Percentiles rank a stretch among this genome's conserved stretches.
phyloP scores from a whole-genome alignment of 2,329 filamentous ascomycete species.

The Fusarium hostae region DNA sequence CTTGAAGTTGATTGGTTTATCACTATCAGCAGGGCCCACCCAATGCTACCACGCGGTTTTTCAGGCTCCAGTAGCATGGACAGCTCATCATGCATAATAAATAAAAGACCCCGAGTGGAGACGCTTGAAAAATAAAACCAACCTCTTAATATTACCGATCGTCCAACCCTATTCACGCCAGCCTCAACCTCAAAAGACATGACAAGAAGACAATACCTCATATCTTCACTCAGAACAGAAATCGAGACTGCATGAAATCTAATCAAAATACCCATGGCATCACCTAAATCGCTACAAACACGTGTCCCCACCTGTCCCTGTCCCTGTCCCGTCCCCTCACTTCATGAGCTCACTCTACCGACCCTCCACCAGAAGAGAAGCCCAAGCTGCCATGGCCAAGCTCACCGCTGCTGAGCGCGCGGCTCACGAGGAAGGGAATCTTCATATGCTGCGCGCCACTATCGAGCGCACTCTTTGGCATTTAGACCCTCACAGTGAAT shows the following conservation, averaged over 20 bases:
- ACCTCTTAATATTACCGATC: not conserved
- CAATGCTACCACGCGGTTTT: not conserved
- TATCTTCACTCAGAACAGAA: not conserved
- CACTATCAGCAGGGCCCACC: not conserved
- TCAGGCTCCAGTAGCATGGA: slow-evolving; percentile 2
- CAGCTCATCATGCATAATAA: slow-evolving; percentile 1
- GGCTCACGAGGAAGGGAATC: slow-evolving; percentile 18
- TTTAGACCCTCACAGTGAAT: slow-evolving; percentile 6
- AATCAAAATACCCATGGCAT: not conserved
- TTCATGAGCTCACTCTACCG: slow-evolving; percentile 28
- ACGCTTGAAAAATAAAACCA: slow-evolving; percentile 2
- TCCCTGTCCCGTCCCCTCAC: not conserved
- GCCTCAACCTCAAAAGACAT: not conserved
- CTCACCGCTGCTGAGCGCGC: slow-evolving; percentile 23
- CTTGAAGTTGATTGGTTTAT: not conserved
- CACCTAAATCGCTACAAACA: not conserved
- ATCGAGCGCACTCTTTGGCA: slow-evolving; percentile 14
- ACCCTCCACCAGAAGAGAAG: slow-evolving; percentile 19
- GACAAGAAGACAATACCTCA: not conserved
- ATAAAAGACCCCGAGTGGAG: not conserved
- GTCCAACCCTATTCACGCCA: not conserved
- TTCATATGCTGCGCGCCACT: slow-evolving; percentile 17
- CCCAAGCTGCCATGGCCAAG: slow-evolving; percentile 23
- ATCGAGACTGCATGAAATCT: not conserved
- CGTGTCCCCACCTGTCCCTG: not conserved